Base-by-base conservation (phyloP, 2,329 filamentous ascomycete genomes). In the Xylariaceae sp. region DNA sequence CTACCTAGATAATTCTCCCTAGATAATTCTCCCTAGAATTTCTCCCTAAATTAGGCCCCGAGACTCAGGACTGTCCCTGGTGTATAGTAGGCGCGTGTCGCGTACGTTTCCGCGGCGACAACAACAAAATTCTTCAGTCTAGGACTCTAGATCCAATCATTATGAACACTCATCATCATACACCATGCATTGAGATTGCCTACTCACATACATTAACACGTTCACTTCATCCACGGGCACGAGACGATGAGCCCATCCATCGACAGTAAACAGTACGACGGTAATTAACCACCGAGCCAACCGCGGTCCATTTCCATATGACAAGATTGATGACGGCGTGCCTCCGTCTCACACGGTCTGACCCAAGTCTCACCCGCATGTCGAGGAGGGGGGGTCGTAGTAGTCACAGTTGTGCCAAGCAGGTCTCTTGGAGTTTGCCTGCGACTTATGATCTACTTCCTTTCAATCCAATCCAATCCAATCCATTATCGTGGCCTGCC, bases 371-470 rank as follows among this genome's bases (percentile, higher is more conserved):
- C 11, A 30, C 32, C 29, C 29, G 44, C 51, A 56, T 27, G 12
- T 48, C 26, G 41, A 54, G 29, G 34, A 26, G 47, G 35, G 29
- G 34, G 30, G 47, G 35, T 51, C 40, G 45, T 43, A 53, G 46
- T 49, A 50, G 52, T 52, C 37, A 35, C 37, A 19, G 39, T 26
- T 45, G 11, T 26, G 47, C 32, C 40, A 44, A 40, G 29, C 37
- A 40, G 27, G 26, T 34, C 34, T 55, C 50, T 51, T 35, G 26
- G 47, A 51, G 50, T 55, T 43, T 31, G 34, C 50, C 19, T 32
- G 27, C 44, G 29, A 19, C 29, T 47, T 37, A 19, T 44, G 30
- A 2, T 47, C 35, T 8, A 11, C 32, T 11, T 30, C 37, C 47
- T 37, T 12, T 9, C 34, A 42, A 26, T 35, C 12, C 50, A 35